phyloP scores from a whole-genome alignment of 768 basidiomycete genomes.

The Mycena indigotica region DNA sequence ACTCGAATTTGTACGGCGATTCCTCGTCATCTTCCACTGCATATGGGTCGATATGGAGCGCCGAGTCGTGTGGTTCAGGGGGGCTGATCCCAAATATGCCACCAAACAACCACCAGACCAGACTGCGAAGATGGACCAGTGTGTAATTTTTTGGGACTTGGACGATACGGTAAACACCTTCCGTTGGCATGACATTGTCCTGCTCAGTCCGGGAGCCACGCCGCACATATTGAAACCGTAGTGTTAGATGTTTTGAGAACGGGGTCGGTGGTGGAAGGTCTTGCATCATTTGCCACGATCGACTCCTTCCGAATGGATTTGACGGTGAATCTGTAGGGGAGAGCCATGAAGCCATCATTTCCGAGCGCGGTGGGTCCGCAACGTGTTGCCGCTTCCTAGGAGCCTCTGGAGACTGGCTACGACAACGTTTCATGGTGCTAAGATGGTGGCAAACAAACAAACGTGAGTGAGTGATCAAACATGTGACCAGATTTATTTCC shows the following conservation, averaged over 20 bases:
- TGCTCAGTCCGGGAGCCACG: conserved; percentile 5
- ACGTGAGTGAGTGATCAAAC: too few relatives aligned
- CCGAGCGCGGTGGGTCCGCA: conserved; percentile 28
- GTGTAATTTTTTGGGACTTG: conserved; percentile 75
- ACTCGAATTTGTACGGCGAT: conserved; percentile 62
- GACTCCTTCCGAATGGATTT: conserved; percentile 67
- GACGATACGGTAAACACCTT: conserved; percentile 57
- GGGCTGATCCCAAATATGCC: conserved; percentile 24
- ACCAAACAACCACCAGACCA: conserved; percentile 64
- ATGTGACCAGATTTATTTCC: too few relatives aligned
- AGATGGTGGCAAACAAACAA: too few relatives aligned
- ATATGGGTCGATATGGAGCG: neutral
- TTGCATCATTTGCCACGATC: conserved; percentile 41
- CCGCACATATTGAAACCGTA: conserved; percentile 35
- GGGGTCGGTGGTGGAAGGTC: conserved; percentile 46
- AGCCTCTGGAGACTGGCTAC: conserved; percentile 11
- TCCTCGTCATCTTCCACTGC: conserved; percentile 24
- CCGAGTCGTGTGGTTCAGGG: conserved; percentile 5
- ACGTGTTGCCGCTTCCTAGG: conserved; percentile 13
- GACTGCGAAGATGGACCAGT: conserved; percentile 62
- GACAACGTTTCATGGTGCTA: neutral
- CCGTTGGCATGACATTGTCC: conserved; percentile 25
- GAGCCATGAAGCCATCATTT: conserved; percentile 52
- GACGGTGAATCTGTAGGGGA: conserved; percentile 63
- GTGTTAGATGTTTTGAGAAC: conserved; percentile 61